These are phyloP conservation scores for Agroathelia rolfsii DNA, from an alignment of 1,284 basidiomycete species.

Conservation along the genomic window DNA sequence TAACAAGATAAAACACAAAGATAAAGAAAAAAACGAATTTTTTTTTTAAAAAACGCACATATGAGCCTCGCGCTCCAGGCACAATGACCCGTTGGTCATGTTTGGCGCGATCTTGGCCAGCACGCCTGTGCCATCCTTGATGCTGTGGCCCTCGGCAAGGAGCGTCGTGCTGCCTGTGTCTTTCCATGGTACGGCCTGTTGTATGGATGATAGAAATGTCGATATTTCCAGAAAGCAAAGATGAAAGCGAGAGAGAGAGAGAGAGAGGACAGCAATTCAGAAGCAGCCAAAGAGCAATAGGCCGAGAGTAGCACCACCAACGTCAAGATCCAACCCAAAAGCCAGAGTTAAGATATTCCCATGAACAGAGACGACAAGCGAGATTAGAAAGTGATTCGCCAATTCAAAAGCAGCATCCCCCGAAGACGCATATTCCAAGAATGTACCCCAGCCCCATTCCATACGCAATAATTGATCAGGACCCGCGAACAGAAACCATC, in stretches of 20 bases:
- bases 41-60: slow-evolving; percentile 44
- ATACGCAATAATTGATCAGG: no score
- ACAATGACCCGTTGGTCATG: slow-evolving; percentile 60
- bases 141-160: slow-evolving; percentile 53
- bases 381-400: no score
- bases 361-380: no score
- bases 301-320: no score
- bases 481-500: no score
- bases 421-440: no score
- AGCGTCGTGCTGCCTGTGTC: slow-evolving; percentile 63
- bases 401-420: no score
- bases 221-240: slow-evolving; percentile 6
- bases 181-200: slow-evolving; percentile 54
- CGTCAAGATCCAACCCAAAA: no score
- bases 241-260: slow-evolving; percentile 4
- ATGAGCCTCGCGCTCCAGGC: slow-evolving; percentile 60
- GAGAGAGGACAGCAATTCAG: slow-evolving; percentile 4
- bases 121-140: slow-evolving; percentile 59
- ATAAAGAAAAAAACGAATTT: slow-evolving; percentile 1
- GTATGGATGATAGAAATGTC: no score
- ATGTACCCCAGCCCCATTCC: no score
- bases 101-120: slow-evolving; percentile 63
- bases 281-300: no score
- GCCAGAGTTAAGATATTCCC: no score
- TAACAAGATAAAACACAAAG: neutral